Base-by-base conservation (phyloP, 2,329 filamentous ascomycete genomes). In the Stachybotrys chlorohalonatus region DNA sequence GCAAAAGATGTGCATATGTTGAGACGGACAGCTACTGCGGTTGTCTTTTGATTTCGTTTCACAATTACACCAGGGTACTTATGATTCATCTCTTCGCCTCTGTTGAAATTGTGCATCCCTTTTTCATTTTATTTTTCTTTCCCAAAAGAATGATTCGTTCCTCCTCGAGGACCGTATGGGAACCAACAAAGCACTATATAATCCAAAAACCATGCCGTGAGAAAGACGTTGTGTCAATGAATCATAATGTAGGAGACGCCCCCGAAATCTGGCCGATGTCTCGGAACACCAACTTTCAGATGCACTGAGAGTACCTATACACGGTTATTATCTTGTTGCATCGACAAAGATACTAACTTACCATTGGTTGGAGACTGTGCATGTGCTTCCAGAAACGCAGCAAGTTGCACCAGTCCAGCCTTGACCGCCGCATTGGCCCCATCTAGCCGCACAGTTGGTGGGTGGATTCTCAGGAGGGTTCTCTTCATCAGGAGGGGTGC, bases 371-470 rank as follows among this genome's bases (percentile, higher is more conserved):
- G n/a, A 24, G 13, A 24, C 50, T 16, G 15, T 32, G 32, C 50
- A 52, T 9, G 50, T 52, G 50, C 32, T 42, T 7, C 50, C 50
- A 30, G 50, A 42, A 6, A n/a, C 32, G 32, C 50, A 52, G 13
- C 50, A 52, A 13, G 50, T 52, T 17, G 50, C 15, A 16, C 50
- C 50, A 45, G 31, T 42, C 50, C 50, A 52, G 31, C 50, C 50
- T 45, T 52, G 50, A 17, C 50, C 50, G 16, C 50, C 50, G 17
- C 50, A 52, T 32, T 52, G 50, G 11, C 50, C 50, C 50, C 50
- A 52, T 45, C 36, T 42, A 24, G 50, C 32, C 11, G 50, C 13
- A 36, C 50, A 52, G 11, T n/a, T 30, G 32, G 32, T 11, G n/a
- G 50, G 50, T 15, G 50, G 50, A 24, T 24, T 24, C 24, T 24